A percentile compares a stretch with the other conserved stretches of the same genome.
phyloP scores from a whole-genome alignment of 495 filamentous ascomycete species.

The Tuber calosporum region DNA sequence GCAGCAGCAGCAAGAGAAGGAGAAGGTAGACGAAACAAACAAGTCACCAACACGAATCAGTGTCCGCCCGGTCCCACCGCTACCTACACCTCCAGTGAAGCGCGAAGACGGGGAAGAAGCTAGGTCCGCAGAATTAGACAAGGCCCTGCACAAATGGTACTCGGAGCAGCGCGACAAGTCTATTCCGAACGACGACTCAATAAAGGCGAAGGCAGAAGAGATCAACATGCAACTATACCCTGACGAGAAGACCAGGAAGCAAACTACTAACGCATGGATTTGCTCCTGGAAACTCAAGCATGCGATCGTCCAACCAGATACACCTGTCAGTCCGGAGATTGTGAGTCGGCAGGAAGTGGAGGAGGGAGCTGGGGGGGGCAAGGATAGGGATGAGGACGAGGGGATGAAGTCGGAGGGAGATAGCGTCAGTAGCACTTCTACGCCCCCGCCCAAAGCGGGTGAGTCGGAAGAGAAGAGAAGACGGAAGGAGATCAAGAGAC shows the following conservation, averaged over 20 bases:
- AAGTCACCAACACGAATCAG: not conserved
- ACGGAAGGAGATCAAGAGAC: constrained; percentile 30
- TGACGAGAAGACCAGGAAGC: constrained; percentile 22
- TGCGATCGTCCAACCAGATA: constrained; percentile 9
- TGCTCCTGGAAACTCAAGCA: constrained; percentile 31
- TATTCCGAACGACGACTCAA: constrained; percentile 13
- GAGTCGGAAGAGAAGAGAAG: constrained; percentile 34
- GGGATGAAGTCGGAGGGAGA: constrained; percentile 26
- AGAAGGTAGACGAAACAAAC: not conserved
- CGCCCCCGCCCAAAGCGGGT: constrained; percentile 22
- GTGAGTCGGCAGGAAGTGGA: constrained; percentile 23
- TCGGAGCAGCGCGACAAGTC: constrained; percentile 18
- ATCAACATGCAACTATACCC: constrained; percentile 26
- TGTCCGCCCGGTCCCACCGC: constrained; percentile 9
- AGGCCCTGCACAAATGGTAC: constrained; percentile 30
- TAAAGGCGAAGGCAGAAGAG: constrained; percentile 28
- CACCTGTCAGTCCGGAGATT: constrained; percentile 14
- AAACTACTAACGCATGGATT: constrained; percentile 29
- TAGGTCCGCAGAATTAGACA: constrained; percentile 27
- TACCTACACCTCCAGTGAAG: constrained; percentile 29
- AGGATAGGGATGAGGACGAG: constrained; percentile 10
- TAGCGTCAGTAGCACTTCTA: constrained; percentile 14
- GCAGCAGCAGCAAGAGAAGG: not conserved
- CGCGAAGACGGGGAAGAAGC: constrained; percentile 18
- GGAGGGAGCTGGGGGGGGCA: not conserved